Evolutionary conservation across 2,329 filamentous ascomycete genomes (phyloP), one percentile per base, ranked within the genome.

Genomic region (Trichoderma lentiforme): DNA sequence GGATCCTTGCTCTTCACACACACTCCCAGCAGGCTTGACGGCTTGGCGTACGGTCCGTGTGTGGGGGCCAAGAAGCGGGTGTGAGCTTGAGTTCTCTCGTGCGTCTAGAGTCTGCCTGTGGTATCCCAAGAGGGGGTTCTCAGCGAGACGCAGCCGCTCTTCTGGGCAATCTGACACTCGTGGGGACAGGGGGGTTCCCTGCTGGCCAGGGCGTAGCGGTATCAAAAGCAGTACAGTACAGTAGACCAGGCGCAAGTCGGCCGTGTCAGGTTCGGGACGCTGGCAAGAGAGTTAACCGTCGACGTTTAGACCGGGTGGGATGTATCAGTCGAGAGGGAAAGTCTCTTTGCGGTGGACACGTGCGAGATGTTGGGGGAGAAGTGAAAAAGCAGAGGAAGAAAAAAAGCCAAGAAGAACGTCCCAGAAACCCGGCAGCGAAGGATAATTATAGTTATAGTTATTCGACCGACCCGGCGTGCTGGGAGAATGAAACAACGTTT

Each of bases 11-110:
- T 32, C 7, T 32, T 43, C 36, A 53, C 65, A 63, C 67, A 32
- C 47, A 60, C 62, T 39, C 32, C 53, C 36, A 58, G 61, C 36
- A 51, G 6, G 18, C 34, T 66, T 71, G 70, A 71, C 70, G 63
- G 70, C 56, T 71, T 58, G 70, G 70, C 70, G 51, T 66, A 56
- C 70, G 70, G 70, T 56, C 70, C 63, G 71, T 68, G 65, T 64
- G 65, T 70, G 66, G 71, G 71, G 71, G 65, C 70, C 21, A 53
- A 71, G 65, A 60, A 47, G 56, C 56, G 65, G 56, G 65, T 67
- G 64, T 58, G 65, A 18, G 21, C 56, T 66, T 15, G 47, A 53
- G 61, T 67, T 67, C 15, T 58, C 32, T 18, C 7, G 47, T 57
- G 47, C 47, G 64, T 66, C 63, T 39, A 15, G 12, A 28, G 9